These are phyloP conservation scores for Ascochyta clinopodiicola DNA, from an alignment of 2,329 filamentous ascomycete species.

Conservation along the genomic window DNA sequence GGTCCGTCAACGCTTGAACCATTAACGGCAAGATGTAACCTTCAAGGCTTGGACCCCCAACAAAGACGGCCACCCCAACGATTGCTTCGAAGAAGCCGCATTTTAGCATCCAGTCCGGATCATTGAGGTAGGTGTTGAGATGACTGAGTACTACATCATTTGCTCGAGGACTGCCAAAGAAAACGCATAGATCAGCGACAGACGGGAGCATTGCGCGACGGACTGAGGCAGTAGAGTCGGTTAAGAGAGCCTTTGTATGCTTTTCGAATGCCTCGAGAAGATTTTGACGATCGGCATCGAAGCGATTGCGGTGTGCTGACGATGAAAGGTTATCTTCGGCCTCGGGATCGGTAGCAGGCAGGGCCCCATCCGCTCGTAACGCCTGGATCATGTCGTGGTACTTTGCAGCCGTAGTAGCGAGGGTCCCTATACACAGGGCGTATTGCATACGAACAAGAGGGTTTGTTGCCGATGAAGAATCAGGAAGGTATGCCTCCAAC, in stretches of 20 bases:
- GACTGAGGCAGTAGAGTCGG: conserved; percentile 84
- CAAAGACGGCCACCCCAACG: conserved; percentile 87
- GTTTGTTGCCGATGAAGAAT: conserved; percentile 56
- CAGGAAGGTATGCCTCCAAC: conserved; percentile 63
- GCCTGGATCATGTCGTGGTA: conserved; percentile 93
- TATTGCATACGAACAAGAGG: conserved; percentile 86
- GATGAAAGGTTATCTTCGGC: conserved; percentile 76
- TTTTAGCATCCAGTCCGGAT: conserved; percentile 94
- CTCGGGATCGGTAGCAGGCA: conserved; percentile 79
- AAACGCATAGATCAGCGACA: conserved; percentile 89
- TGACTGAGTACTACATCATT: conserved; percentile 97
- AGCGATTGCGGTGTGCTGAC: conserved; percentile 77
- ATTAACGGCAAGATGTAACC: conserved; percentile 96
- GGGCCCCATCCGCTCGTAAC: conserved; percentile 79
- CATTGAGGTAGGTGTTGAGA: conserved; percentile 95
- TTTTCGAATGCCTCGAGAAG: conserved; percentile 83
- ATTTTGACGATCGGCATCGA: conserved; percentile 84
- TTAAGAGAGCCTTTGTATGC: conserved; percentile 88
- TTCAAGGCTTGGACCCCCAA: conserved; percentile 87
- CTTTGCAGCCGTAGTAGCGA: conserved; percentile 82
- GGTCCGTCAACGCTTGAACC: conserved; percentile 90
- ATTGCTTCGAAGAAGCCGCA: conserved; percentile 97
- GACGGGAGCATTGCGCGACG: conserved; percentile 90
- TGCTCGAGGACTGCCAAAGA: conserved; percentile 89
- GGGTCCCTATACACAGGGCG: conserved; percentile 86